These are phyloP conservation scores for Picea glauca DNA, from an alignment of 75 land plant species.

Conservation along the genomic window DNA sequence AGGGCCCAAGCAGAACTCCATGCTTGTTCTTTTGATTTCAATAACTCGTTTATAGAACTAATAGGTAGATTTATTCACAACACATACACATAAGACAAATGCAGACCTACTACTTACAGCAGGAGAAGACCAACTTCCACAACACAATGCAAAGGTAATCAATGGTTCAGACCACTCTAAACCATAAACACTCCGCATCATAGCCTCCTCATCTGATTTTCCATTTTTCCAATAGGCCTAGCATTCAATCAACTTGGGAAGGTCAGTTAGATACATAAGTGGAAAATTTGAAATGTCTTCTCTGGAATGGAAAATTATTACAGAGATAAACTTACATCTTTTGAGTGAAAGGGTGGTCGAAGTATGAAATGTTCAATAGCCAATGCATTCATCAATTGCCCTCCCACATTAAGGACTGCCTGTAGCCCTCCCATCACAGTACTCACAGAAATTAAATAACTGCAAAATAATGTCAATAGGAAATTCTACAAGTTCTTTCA, in stretches of 20 bases:
- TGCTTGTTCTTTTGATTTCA: not conserved
- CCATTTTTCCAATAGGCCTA: conserved; percentile 43
- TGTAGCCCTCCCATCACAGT: conserved; percentile 18
- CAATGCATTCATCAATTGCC: conserved; percentile 68
- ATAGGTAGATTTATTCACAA: not conserved
- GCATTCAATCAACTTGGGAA: not conserved
- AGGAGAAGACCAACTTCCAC: conserved; percentile 97
- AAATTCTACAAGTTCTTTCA: not conserved
- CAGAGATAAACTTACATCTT: conserved; percentile 44
- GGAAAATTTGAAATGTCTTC: not conserved
- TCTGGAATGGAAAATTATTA: not conserved
- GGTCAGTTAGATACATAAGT: conserved; percentile 1
- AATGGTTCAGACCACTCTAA: conserved; percentile 93
- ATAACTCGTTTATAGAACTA: not conserved
- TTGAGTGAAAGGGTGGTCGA: conserved; percentile 67
- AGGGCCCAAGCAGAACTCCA: not conserved
- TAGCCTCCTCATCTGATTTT: conserved; percentile 31
- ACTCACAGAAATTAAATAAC: not conserved
- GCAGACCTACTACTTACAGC: conserved; percentile 60
- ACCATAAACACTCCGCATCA: conserved; percentile 42
- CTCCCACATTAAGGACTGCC: conserved; percentile 78
- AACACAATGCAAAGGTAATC: conserved; percentile 92
- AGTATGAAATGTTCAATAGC: conserved; percentile 86
- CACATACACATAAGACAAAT: not conserved
- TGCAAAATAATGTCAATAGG: conserved; percentile 1